Base-by-base conservation (phyloP, 345 rosid genomes). In the Noccaea bulbosa region DNA sequence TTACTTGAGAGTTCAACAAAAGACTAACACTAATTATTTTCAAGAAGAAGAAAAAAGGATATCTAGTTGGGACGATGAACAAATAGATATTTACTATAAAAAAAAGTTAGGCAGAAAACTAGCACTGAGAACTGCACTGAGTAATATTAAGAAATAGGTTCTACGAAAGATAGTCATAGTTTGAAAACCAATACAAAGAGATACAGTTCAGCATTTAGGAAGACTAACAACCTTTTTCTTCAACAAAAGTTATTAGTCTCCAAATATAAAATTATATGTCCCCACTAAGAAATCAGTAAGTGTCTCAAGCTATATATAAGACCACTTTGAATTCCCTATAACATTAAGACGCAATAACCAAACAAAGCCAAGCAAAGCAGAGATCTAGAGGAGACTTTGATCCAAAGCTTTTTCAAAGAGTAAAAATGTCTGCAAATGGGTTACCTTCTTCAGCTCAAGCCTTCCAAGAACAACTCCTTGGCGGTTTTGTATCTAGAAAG, bases 401-500 rank as follows among this genome's bases (percentile, higher is more conserved):
- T 35, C 52, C 16, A 48, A 37, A 64, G 46, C 46, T 17, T 33
- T 15, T 35, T 48, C 44, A 20, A 15, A 74, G 61, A 62, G 5
- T 38, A 44, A 52, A 35, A 8, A 75, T 75, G 79, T 54, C 65
- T 62, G 52, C 38, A 54, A 55, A 46, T 45, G 47, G 69, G 4
- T 56, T 75, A 69, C 53, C 81, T 67, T 16, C 69, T 16, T 38
- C 82, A 67, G 32, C 78, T 35, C 67, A 51, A 49, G 57, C 49
- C 46, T 37, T 75, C 44, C 58, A 72, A 65, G 78, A 72, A 51
- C 69, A 75, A n/a, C 2, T 48, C 22, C 62, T 72, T 50, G 65
- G 59, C n/a, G 45, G 52, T 22, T 69, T 70, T 34, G 44, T 58
- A 53, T 67, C 83, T 2, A 77, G 84, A 57, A 83, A 77, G 11